These are phyloP conservation scores for Gautieria morchelliformis DNA, from an alignment of 768 basidiomycete species.

Conservation along the genomic window DNA sequence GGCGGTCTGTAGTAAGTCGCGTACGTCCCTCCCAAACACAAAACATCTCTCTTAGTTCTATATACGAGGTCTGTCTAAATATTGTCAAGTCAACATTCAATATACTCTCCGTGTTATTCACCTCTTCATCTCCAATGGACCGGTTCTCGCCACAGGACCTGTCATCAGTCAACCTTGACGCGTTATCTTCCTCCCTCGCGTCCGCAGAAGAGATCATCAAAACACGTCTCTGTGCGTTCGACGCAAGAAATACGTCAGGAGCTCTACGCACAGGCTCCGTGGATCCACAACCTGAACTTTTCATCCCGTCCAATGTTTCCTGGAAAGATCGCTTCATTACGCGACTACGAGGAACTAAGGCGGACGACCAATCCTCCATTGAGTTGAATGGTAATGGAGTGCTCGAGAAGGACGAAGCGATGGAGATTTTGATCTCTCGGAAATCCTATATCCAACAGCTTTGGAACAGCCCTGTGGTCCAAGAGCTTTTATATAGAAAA, in stretches of 20 bases:
- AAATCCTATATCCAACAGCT: not conserved
- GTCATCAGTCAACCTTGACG: not conserved
- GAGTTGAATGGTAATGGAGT: not conserved
- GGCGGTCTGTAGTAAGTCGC: conserved; percentile 50
- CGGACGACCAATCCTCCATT: not conserved
- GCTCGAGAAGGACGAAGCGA: not conserved
- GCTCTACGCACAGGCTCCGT: not conserved
- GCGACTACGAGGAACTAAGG: not conserved
- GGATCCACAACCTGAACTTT: not conserved
- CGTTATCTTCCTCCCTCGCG: not conserved
- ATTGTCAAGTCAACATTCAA: conserved; percentile 8
- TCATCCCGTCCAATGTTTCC: not conserved
- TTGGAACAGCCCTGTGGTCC: not conserved
- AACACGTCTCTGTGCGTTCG: not conserved
- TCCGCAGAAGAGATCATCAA: not conserved
- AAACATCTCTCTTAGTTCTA: not conserved
- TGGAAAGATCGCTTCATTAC: not conserved
- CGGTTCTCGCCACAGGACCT: not conserved
- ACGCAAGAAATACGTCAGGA: not conserved
- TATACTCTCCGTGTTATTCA: conserved; percentile 18
- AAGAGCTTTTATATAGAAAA: not conserved
- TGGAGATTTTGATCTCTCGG: not conserved
- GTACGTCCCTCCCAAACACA: not conserved
- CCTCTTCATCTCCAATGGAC: conserved; percentile 11
- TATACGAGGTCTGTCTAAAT: not conserved